Base-by-base conservation (phyloP, 2,329 filamentous ascomycete genomes). In the Cladorrhinum sp. region DNA sequence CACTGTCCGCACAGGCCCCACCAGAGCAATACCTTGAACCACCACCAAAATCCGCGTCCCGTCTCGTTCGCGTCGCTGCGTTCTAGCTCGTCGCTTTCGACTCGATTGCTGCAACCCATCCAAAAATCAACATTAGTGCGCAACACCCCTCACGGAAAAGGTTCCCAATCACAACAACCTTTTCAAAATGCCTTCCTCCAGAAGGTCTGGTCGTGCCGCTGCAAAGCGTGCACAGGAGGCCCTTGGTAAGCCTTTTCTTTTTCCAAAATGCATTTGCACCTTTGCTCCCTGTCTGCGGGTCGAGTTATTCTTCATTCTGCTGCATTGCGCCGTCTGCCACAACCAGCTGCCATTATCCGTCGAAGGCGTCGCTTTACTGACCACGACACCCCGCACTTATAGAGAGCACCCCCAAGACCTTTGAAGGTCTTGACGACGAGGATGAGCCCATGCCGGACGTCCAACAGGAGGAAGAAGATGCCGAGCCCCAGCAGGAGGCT, bases 401-500 rank as follows among this genome's bases (percentile, higher is more conserved):
- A 82, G 80, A 82, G 71, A 80, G 76, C 66, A 80, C 79, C 28
- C 77, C 82, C 46, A 75, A 75, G 71, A 72, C 71, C 36, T 75
- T 74, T 59, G 74, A 79, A 53, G 74, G 73, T 16, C 72, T 76
- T 10, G 76, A 81, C 49, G 76, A 79, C 57, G 77, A 80, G 55
- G 79, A 82, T 48, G 78, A 82, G 63, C 70, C 71, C 57, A 77
- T 77, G 73, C 71, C 71, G 8, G 79, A 80, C 62, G 74, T 73
- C 30, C 73, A 69, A 49, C 73, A 73, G 64, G 70, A 69, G 46
- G 77, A 74, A 62, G 71, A 68, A 61, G 72, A 68, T 28, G 73
- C 68, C 62, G 70, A 67, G 42, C 76, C 75, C 61, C 70, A 69
- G 63, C 72, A 70, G 20, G 73, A 76, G 12, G 77, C 79, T n/a